Evolutionary conservation across 371 early-diverging fungal genomes (phyloP).

Genomic region (Basidiobolus heterosporus): DNA sequence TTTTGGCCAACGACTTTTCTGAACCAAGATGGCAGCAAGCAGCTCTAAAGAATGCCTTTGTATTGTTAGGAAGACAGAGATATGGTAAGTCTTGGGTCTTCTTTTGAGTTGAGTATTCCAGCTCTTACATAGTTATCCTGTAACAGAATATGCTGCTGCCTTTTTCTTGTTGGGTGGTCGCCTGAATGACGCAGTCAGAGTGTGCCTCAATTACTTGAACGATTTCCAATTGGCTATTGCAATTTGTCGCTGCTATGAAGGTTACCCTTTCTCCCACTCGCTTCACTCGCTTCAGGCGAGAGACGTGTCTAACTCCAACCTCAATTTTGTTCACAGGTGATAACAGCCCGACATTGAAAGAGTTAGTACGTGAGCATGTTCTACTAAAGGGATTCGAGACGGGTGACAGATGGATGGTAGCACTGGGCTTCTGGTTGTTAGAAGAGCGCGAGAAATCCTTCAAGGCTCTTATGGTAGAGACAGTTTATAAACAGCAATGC

Average conservation of each 20-base stretch:
- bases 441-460: slow-evolving; percentile 43
- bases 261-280: slow-evolving; percentile 18
- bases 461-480: slow-evolving; percentile 32
- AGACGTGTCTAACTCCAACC: background rate
- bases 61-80: slow-evolving; percentile 81
- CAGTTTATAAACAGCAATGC: background rate
- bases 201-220: slow-evolving; percentile 74
- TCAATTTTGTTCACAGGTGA: background rate
- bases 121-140: background rate
- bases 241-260: slow-evolving; percentile 76
- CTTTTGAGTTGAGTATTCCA: background rate
- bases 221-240: slow-evolving; percentile 84
- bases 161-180: slow-evolving; percentile 85
- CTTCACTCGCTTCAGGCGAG: background rate
- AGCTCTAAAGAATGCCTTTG: slow-evolving; percentile 94
- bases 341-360: background rate
- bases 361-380: slow-evolving; percentile 7
- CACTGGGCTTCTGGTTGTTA: slow-evolving; percentile 39
- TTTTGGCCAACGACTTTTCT: slow-evolving; percentile 78
- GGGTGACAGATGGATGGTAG: slow-evolving; percentile 55
- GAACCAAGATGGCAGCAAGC: slow-evolving; percentile 77
- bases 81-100: slow-evolving; percentile 36
- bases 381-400: slow-evolving; percentile 20
- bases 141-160: slow-evolving; percentile 71
- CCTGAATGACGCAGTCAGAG: slow-evolving; percentile 73